Conservation (phyloP, 2,329 filamentous ascomycete species). For the Beauveria asiatica region DNA sequence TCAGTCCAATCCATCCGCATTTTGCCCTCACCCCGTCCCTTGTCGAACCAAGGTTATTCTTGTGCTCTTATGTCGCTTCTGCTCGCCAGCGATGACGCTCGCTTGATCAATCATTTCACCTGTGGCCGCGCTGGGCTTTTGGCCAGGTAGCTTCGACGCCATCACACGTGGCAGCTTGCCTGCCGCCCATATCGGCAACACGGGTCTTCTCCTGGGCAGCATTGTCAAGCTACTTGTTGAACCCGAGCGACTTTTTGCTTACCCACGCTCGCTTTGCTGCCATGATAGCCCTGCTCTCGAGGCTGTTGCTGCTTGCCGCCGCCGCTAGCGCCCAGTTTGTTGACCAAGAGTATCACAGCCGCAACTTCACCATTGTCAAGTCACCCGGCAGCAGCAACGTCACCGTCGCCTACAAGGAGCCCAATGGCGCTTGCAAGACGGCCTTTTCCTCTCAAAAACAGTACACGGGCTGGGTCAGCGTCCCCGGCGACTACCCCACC, state of each 20-base stretch:
- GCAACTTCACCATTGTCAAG: slow-evolving; percentile 45
- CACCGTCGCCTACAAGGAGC: slow-evolving; percentile 58
- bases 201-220: background rate
- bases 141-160: background rate
- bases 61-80: background rate
- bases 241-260: background rate
- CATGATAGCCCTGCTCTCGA: slow-evolving; percentile 1
- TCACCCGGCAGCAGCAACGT: slow-evolving; percentile 57
- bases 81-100: background rate
- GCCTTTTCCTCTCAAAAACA: slow-evolving; percentile 58
- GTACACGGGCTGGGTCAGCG: slow-evolving; percentile 59
- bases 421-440: slow-evolving; percentile 54
- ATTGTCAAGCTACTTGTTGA: too few relatives aligned
- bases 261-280: background rate
- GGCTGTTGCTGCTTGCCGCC: slow-evolving; percentile 15
- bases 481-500: slow-evolving; percentile 46
- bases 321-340: slow-evolving; percentile 25
- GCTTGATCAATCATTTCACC: background rate
- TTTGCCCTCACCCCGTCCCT: background rate
- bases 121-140: background rate
- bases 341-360: slow-evolving; percentile 20
- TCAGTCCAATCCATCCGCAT: background rate
- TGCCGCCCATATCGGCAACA: background rate
- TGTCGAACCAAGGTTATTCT: background rate
- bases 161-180: background rate